phyloP scores from a whole-genome alignment of 2,329 filamentous ascomycete genomes.

The Aspergillus neoniger region DNA sequence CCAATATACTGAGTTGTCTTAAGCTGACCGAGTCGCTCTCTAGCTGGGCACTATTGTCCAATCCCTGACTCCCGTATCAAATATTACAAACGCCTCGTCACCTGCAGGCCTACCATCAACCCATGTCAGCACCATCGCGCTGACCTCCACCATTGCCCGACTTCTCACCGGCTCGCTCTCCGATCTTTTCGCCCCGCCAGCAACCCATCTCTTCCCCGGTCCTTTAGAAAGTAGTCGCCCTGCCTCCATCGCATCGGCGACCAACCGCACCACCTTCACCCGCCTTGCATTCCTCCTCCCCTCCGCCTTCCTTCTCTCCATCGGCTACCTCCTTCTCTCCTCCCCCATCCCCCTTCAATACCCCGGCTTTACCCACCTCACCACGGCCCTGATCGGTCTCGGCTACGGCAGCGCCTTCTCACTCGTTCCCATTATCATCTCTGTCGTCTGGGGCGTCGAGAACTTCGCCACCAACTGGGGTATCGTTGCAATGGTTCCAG shows the following conservation, averaged over 20 bases:
- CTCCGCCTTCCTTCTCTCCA: constrained; percentile 71
- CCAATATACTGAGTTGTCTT: neutral
- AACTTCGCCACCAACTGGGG: constrained; percentile 99
- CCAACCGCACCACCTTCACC: constrained; percentile 62
- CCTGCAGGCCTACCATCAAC: constrained; percentile 69
- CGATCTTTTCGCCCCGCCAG: constrained; percentile 76
- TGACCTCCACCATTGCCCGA: constrained; percentile 86
- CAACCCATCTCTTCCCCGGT: constrained; percentile 60
- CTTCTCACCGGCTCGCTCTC: constrained; percentile 87
- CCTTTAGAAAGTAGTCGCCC: constrained; percentile 44
- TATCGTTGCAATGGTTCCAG: constrained; percentile 88
- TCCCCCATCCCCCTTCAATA: constrained; percentile 78
- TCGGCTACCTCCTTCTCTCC: constrained; percentile 76
- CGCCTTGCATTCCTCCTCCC: constrained; percentile 77
- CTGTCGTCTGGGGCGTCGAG: constrained; percentile 97
- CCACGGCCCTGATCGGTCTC: constrained; percentile 80
- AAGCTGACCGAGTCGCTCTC: neutral
- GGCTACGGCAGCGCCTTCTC: constrained; percentile 93
- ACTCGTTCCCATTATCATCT: constrained; percentile 86
- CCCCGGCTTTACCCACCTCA: constrained; percentile 78
- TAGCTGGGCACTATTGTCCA: constrained; percentile 84
- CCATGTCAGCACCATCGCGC: constrained; percentile 87
- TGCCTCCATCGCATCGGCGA: constrained; percentile 31
- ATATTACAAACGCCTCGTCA: constrained; percentile 47
- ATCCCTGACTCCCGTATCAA: constrained; percentile 71